phyloP scores from a whole-genome alignment of 2,329 filamentous ascomycete species.

The Penicillium sp. region DNA sequence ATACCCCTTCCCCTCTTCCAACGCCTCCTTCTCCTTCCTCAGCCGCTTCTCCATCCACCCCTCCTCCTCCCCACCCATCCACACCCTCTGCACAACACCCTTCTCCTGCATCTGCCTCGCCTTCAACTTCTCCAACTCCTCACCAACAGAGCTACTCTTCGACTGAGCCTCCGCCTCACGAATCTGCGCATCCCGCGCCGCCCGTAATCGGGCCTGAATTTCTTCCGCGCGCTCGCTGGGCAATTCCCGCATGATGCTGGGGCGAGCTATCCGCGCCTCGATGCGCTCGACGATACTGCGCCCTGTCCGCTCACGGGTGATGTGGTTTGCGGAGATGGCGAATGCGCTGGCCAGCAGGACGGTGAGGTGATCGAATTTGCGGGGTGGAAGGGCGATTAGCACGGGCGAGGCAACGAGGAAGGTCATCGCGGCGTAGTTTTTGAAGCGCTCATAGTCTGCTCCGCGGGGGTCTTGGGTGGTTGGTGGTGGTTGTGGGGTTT shows the following conservation, averaged over 20 bases:
- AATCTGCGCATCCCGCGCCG: constrained; percentile 30
- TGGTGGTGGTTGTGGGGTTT: constrained; percentile 9
- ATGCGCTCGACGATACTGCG: constrained; percentile 38
- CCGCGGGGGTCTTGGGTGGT: constrained; percentile 24
- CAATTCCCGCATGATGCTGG: constrained; percentile 20
- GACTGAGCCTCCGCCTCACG: constrained; percentile 15
- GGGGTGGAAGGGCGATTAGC: constrained; percentile 38
- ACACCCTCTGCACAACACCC: constrained; percentile 35
- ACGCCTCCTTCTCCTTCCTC: constrained; percentile 45
- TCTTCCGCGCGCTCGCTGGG: constrained; percentile 38
- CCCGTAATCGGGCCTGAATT: constrained; percentile 34
- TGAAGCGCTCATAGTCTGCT: constrained; percentile 44
- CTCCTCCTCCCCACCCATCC: constrained; percentile 45
- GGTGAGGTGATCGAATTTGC: constrained; percentile 41
- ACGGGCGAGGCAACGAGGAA: constrained; percentile 39
- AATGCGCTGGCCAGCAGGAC: constrained; percentile 43
- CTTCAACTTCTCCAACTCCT: constrained; percentile 39
- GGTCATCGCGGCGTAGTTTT: constrained; percentile 41
- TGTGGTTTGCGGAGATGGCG: constrained; percentile 41
- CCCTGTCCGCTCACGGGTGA: constrained; percentile 41
- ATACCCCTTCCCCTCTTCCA: constrained; percentile 47
- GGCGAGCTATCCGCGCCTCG: constrained; percentile 25
- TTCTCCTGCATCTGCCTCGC: constrained; percentile 32
- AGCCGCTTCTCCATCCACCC: constrained; percentile 48
- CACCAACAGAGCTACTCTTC: constrained; percentile 13